A percentile compares a stretch with the other conserved stretches of the same genome.
These are phyloP conservation scores for Spathaspora arborariae DNA, from an alignment of 805 yeast species.

Conservation along the genomic window DNA sequence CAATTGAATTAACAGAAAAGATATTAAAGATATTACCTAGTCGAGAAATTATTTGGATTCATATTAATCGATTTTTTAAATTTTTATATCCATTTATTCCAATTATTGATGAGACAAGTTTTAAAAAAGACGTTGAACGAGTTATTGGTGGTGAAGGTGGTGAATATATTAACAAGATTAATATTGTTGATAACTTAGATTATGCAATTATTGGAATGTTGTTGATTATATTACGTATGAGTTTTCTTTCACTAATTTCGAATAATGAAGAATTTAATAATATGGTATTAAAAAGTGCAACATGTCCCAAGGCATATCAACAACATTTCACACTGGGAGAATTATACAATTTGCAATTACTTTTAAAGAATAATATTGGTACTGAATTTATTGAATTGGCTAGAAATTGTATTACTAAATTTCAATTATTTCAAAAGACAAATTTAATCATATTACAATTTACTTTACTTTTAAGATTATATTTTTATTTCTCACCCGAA, in stretches of 20 bases:
- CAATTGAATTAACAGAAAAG: constrained; percentile 30
- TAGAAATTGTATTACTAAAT: constrained; percentile 51
- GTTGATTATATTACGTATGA: constrained; percentile 38
- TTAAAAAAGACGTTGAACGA: constrained; percentile 22
- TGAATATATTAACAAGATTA: constrained; percentile 19
- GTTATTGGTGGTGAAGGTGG: constrained; percentile 33
- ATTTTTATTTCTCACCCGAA: constrained; percentile 33
- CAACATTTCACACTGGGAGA: constrained; percentile 17
- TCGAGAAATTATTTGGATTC: constrained; percentile 33
- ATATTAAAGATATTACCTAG: constrained; percentile 38
- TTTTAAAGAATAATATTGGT: constrained; percentile 44
- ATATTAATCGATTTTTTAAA: constrained; percentile 39
- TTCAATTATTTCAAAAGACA: constrained; percentile 40
- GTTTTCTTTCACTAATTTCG: constrained; percentile 37
- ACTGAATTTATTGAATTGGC: constrained; percentile 45
- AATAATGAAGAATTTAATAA: constrained; percentile 24
- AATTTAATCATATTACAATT: constrained; percentile 27
- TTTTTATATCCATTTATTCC: constrained; percentile 47
- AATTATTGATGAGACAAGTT: constrained; percentile 35
- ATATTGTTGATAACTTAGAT: constrained; percentile 35
- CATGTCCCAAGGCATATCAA: constrained; percentile 12
- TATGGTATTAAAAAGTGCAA: constrained; percentile 8
- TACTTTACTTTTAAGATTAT: constrained; percentile 23
- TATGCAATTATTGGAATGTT: constrained; percentile 36
- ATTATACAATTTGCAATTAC: constrained; percentile 23